Evolutionary conservation across 1,284 basidiomycete genomes (phyloP), one percentile per base, ranked within the genome.

Genomic region (Ganoderma lingzhi): DNA sequence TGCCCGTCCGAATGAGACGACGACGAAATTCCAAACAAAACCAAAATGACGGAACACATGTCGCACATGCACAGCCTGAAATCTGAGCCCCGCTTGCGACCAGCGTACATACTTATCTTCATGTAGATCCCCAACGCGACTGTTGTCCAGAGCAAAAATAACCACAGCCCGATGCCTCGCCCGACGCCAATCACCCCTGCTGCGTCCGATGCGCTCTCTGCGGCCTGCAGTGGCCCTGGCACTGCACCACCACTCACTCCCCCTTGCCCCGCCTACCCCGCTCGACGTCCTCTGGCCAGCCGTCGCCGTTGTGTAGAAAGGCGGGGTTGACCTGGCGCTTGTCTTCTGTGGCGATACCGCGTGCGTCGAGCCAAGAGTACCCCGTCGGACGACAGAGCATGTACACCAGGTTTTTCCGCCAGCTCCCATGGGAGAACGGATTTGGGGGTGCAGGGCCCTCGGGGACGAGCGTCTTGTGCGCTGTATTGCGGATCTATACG

Each of bases 401-500:
- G 69, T 90, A 88, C 48, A 86, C 79, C 58, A 92, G 74, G 78
- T 95, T 95, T 68, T 86, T 82, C 73, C 86, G 82, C 90, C 91
- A 93, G 65, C 79, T 88, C 48, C 92, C 90, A 77, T 93, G 91
- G 66, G 90, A 89, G 80, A 94, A 95, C 48, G 93, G 92, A 75
- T 95, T 95, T 2, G 90, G 87, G 14, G 92, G 92, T 15, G 88
- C 79, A 2, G 88, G 82, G 2, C 87, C 90, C 5, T 61, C 59
- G 19, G 87, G 85, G 17, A 85, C 82, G 53, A 93, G 81, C 42
- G 85, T 84, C 76, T 90, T 93, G 80, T 94, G 93, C 35, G 93
- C 93, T 80, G 92, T 89, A 74, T 91, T 93, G 69, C 93, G 89
- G 74, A 93, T 92, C 90, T 93, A 72, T 19, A 28, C 58, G 41